Evolutionary conservation across 2,329 filamentous ascomycete genomes (phyloP), one percentile per base, ranked within the genome.

Genomic region (Trichoderma guizhouense): DNA sequence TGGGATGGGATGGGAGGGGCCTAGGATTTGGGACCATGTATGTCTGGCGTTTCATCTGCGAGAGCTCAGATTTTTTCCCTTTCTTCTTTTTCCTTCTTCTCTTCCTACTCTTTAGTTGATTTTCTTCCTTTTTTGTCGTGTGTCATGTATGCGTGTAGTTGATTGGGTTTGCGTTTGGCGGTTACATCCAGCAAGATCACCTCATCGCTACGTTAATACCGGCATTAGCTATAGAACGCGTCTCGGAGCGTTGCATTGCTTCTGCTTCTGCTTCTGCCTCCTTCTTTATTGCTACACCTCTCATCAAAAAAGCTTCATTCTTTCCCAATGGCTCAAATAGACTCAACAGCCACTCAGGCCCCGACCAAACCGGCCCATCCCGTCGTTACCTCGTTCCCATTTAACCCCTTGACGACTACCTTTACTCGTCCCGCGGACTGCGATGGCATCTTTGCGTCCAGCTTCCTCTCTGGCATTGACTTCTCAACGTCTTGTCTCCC

Each of bases 391-490:
- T 76, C 75, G 24, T 79, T 78, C 57, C 62, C 75, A 5, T 32
- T 9, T 12, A 73, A 74, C n/a, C 77, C 78, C 3, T 75, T 79
- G 39, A 79, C 76, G 24, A 78, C 77, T 1, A 72, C 75, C 7
- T 79, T 79, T 65, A 69, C 74, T 11, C 73, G 75, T 11, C 74
- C 77, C 2, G 26, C 65, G 3, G 69, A 70, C 26, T 79, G 78
- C 72, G 65, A 72, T 6, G 77, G 75, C 53, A 58, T 79, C 68
- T 75, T 75, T 71, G 53, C n/a, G 6, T 74, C 69, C 6, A 61
- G 11, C 3, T 75, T 68, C 39, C 71, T 74, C 34, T 79, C 79
- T 78, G 81, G 81, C n/a, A 34, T 81, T 51, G 78, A 82, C 72
- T 72, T 76, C 18, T 72, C 74, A 24, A 60, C 72, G 9, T 73